Conservation (phyloP, 139 green algal genomes). For the Diplosphaera chodatii region DNA sequence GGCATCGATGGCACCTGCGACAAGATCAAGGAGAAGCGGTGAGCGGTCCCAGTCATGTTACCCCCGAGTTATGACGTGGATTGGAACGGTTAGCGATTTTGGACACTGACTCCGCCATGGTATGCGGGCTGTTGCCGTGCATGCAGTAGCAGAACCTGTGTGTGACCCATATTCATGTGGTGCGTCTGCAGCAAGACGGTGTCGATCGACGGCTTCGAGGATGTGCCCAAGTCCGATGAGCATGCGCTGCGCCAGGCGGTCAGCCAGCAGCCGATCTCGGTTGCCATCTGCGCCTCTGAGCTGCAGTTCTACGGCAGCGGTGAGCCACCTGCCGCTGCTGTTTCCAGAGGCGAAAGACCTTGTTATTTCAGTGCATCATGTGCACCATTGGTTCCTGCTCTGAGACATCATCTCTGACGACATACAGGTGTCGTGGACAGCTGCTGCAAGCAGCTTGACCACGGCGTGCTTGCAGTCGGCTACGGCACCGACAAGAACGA, state of each 20-base stretch:
- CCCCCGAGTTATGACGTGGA: too few relatives aligned
- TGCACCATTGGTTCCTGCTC: too few relatives aligned
- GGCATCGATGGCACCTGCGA: constrained; percentile 53
- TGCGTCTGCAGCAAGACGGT: constrained; percentile 3
- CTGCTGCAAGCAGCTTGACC: constrained; percentile 77
- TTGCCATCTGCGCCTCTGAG: constrained; percentile 80
- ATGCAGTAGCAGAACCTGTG: too few relatives aligned
- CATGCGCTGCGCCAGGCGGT: constrained; percentile 58
- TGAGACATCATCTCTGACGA: too few relatives aligned
- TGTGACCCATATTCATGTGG: too few relatives aligned
- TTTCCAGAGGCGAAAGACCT: too few relatives aligned
- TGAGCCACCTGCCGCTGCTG: too few relatives aligned
- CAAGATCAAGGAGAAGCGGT: constrained; percentile 20
- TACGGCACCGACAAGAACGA: constrained; percentile 28
- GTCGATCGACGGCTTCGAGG: constrained; percentile 67
- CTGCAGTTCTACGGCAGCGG: constrained; percentile 86
- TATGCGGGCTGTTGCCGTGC: too few relatives aligned
- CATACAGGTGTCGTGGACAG: constrained; percentile 36
- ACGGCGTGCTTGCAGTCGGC: constrained; percentile 84
- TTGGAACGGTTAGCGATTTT: too few relatives aligned
- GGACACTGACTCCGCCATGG: too few relatives aligned
- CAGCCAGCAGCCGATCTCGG: constrained; percentile 70
- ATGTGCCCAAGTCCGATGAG: constrained; percentile 68
- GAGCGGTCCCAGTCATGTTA: too few relatives aligned
- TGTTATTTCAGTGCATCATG: too few relatives aligned